Evolutionary conservation across 768 basidiomycete species (phyloP).

Genomic region (Hypsizygus marmoreus): DNA sequence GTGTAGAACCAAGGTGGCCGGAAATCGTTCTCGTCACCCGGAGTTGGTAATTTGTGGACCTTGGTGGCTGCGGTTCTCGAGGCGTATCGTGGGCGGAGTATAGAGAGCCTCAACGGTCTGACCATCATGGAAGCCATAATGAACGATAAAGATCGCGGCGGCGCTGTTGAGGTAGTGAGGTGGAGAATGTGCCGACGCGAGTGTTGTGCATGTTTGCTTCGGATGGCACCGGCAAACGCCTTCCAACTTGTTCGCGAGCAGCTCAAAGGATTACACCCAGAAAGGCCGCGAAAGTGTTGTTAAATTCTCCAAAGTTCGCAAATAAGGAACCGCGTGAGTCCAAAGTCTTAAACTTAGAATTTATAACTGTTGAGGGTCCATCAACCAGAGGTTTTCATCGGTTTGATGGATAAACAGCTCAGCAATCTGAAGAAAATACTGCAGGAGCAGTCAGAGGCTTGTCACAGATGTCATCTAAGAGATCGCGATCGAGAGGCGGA

Average conservation of each 20-base stretch:
- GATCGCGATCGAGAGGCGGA: slow-evolving; percentile 4
- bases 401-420: too few relatives aligned
- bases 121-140: neutral
- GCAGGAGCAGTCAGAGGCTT: neutral
- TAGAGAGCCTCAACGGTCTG: neutral
- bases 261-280: too few relatives aligned
- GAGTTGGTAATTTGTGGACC: slow-evolving; percentile 15
- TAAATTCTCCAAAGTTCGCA: too few relatives aligned
- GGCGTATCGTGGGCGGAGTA: neutral
- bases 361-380: too few relatives aligned
- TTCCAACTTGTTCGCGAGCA: too few relatives aligned
- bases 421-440: neutral
- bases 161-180: slow-evolving; percentile 1
- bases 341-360: too few relatives aligned
- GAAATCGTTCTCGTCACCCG: slow-evolving; percentile 41
- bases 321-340: too few relatives aligned
- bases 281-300: too few relatives aligned
- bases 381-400: too few relatives aligned
- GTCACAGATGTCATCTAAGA: slow-evolving; percentile 9
- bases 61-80: slow-evolving; percentile 16
- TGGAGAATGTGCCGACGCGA: neutral
- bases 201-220: too few relatives aligned
- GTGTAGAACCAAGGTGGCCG: slow-evolving; percentile 65
- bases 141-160: slow-evolving; percentile 5
- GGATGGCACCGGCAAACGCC: too few relatives aligned